Conservation (phyloP, 2,329 filamentous ascomycete species). For the Pyrenophora seminiperda region DNA sequence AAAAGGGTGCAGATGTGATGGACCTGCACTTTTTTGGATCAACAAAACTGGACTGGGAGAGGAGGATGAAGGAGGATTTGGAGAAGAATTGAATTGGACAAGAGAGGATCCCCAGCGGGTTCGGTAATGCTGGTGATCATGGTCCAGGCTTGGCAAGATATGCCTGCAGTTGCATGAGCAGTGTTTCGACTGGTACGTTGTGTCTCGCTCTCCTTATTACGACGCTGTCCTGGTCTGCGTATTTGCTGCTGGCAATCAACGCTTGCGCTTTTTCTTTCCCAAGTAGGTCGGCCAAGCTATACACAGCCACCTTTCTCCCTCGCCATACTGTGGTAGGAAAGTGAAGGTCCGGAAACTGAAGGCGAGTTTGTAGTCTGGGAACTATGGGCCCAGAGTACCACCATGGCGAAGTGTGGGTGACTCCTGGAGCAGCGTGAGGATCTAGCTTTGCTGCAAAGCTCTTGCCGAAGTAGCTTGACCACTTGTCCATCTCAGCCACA, state of each 20-base stretch:
- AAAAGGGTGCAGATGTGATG: constrained; percentile 43
- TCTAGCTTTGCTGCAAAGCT: constrained; percentile 25
- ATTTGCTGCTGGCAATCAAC: constrained; percentile 31
- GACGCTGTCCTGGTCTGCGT: constrained; percentile 31
- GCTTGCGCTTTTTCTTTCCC: constrained; percentile 34
- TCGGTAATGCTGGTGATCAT: constrained; percentile 7
- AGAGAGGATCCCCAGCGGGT: neutral
- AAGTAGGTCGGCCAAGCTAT: constrained; percentile 43
- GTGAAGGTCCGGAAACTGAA: constrained; percentile 38
- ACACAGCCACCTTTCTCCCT: constrained; percentile 40
- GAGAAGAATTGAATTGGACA: neutral
- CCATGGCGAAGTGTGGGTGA: constrained; percentile 29
- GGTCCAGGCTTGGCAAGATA: constrained; percentile 35
- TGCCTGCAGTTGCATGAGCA: constrained; percentile 41
- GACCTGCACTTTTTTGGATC: constrained; percentile 46
- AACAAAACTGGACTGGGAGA: constrained; percentile 41
- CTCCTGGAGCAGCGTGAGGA: constrained; percentile 29
- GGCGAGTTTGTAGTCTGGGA: constrained; percentile 33
- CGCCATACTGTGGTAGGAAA: constrained; percentile 39
- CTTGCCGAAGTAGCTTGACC: constrained; percentile 23
- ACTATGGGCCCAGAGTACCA: constrained; percentile 39
- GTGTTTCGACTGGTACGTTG: constrained; percentile 36
- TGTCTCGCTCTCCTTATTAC: constrained; percentile 37
- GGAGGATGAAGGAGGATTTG: constrained; percentile 1
- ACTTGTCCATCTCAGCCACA: constrained; percentile 29